phyloP scores from a whole-genome alignment of 805 yeast genomes.

The Isabelozyma rhagii region DNA sequence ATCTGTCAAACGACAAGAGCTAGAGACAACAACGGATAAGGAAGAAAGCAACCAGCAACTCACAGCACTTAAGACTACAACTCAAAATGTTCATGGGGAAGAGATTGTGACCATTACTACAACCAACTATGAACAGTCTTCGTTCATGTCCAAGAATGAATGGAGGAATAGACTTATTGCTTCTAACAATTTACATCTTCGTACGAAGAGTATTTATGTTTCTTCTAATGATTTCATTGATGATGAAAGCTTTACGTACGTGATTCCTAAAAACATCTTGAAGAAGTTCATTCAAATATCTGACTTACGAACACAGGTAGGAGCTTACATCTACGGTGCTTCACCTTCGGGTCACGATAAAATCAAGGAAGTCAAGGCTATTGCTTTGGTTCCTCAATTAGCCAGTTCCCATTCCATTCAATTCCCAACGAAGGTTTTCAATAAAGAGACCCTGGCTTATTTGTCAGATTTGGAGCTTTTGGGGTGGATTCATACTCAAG shows the following conservation, averaged over 20 bases:
- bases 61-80: constrained; percentile 76
- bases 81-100: constrained; percentile 92
- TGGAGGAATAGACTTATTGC: constrained; percentile 91
- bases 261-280: constrained; percentile 79
- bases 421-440: constrained; percentile 49
- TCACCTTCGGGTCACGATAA: constrained; percentile 69
- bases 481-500: constrained; percentile 94
- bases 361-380: constrained; percentile 72
- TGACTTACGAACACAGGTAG: constrained; percentile 79
- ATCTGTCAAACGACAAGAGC: constrained; percentile 78
- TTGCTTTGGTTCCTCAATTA: constrained; percentile 84
- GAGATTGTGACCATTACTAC: constrained; percentile 94
- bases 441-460: constrained; percentile 17
- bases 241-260: constrained; percentile 57
- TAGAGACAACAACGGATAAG: constrained; percentile 57
- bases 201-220: constrained; percentile 69
- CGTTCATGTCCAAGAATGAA: constrained; percentile 79
- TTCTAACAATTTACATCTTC: constrained; percentile 64
- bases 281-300: constrained; percentile 75
- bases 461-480: constrained; percentile 61
- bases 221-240: constrained; percentile 61
- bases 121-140: constrained; percentile 78
- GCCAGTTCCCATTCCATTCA: constrained; percentile 69
- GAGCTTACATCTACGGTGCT: constrained; percentile 76
- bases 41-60: constrained; percentile 48